A percentile compares a stretch with the other conserved stretches of the same genome.
Evolutionary conservation across 2,329 filamentous ascomycete genomes (phyloP).

Genomic region (Xylaria sp.): DNA sequence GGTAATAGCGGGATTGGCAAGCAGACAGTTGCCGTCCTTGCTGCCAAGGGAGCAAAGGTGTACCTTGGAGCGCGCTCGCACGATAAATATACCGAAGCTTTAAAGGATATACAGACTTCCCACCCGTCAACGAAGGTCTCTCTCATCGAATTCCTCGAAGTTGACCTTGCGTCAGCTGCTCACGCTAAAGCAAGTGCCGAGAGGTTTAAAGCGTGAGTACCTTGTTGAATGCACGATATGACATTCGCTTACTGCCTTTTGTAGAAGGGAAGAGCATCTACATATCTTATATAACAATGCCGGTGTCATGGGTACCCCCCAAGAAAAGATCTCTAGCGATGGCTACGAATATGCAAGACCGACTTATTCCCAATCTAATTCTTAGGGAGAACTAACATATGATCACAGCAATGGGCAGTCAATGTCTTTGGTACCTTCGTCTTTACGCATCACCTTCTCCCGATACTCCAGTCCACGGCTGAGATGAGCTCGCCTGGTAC

Average conservation of each 20-base stretch:
- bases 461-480: neutral
- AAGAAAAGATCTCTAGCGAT: neutral
- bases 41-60: neutral
- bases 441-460: neutral
- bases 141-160: neutral
- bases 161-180: neutral
- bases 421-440: neutral
- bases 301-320: neutral
- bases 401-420: neutral
- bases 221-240: neutral
- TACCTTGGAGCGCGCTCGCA: neutral
- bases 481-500: neutral
- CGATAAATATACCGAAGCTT: neutral
- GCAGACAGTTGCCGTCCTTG: neutral
- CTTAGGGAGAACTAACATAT: neutral
- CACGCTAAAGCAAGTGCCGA: neutral
- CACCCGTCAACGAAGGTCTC: neutral
- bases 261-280: neutral
- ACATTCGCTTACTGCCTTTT: neutral
- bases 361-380: neutral
- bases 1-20: neutral
- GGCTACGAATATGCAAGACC: neutral
- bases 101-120: neutral
- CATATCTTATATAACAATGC: neutral
- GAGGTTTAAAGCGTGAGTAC: neutral